Conservation (phyloP, 108 stramenopile species). For the Asterionellopsis glacialis region DNA sequence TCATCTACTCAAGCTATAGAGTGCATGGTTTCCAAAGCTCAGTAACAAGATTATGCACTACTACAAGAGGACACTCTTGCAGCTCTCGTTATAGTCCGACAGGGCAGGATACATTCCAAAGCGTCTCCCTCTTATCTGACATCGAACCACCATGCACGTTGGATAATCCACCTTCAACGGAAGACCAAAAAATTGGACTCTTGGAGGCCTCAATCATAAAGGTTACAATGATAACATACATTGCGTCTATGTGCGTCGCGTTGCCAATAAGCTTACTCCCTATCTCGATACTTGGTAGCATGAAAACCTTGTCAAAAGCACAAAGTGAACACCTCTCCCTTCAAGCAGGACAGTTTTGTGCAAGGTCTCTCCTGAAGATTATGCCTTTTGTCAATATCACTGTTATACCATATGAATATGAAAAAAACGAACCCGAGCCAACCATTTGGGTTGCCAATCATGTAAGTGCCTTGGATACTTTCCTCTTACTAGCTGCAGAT, state of each 20-base stretch:
- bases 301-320: conserved; percentile 26
- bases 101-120: too few species aligned
- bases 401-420: conserved; percentile 17
- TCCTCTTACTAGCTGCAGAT: conserved; percentile 68
- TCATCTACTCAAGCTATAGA: too few species aligned
- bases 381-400: conserved; percentile 71
- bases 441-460: conserved; percentile 87
- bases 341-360: conserved; percentile 58
- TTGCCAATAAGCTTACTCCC: conserved; percentile 70
- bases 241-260: conserved; percentile 68
- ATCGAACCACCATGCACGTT: too few species aligned
- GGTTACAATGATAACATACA: conserved; percentile 62
- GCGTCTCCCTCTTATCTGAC: too few species aligned
- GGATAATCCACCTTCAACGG: too few species aligned
- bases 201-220: not conserved
- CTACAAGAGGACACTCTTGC: too few species aligned
- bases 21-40: too few species aligned
- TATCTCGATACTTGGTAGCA: conserved; percentile 34
- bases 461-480: conserved; percentile 71
- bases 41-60: too few species aligned
- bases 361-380: conserved; percentile 69
- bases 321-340: conserved; percentile 56
- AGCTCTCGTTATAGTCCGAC: too few species aligned
- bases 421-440: conserved; percentile 30
- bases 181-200: too few species aligned